Conservation (phyloP, 805 yeast species). For the Starmerella stigmatis region DNA sequence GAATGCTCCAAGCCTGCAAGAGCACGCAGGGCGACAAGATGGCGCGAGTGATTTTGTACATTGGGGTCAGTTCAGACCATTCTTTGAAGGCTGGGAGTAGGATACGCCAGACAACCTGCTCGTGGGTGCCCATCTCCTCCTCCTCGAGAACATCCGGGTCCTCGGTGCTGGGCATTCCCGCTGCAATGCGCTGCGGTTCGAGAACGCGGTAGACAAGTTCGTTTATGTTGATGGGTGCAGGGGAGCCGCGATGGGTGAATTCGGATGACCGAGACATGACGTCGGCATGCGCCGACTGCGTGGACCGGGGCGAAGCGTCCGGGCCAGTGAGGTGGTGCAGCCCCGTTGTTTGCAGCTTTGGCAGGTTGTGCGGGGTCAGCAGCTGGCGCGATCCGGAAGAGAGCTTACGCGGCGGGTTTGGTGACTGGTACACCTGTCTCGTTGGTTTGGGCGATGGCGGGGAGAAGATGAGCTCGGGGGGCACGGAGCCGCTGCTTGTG, state of each 20-base stretch:
- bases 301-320: not conserved
- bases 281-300: not conserved
- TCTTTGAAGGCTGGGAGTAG: conserved; percentile 7
- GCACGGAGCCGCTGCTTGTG: no score
- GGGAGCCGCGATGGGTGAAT: not conserved
- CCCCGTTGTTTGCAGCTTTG: not conserved
- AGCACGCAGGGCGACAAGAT: conserved; percentile 9
- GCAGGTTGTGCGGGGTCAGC: conserved; percentile 3
- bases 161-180: conserved; percentile 3
- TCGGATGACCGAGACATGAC: not conserved
- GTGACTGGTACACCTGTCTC: not conserved
- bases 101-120: not conserved
- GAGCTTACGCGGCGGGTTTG: not conserved
- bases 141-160: conserved; percentile 4
- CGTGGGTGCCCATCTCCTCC: conserved; percentile 1
- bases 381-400: not conserved
- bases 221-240: not conserved
- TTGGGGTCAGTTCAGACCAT: conserved; percentile 6
- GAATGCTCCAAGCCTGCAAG: conserved; percentile 13
- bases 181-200: conserved; percentile 3
- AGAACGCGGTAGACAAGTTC: conserved; percentile 5
- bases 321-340: not conserved
- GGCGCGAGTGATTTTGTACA: not conserved
- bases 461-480: conserved; percentile 1
- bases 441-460: conserved; percentile 3